A percentile compares a stretch with the other conserved stretches of the same genome.
Conservation (phyloP, 805 yeast species). For the Wickerhamiella cacticola region DNA sequence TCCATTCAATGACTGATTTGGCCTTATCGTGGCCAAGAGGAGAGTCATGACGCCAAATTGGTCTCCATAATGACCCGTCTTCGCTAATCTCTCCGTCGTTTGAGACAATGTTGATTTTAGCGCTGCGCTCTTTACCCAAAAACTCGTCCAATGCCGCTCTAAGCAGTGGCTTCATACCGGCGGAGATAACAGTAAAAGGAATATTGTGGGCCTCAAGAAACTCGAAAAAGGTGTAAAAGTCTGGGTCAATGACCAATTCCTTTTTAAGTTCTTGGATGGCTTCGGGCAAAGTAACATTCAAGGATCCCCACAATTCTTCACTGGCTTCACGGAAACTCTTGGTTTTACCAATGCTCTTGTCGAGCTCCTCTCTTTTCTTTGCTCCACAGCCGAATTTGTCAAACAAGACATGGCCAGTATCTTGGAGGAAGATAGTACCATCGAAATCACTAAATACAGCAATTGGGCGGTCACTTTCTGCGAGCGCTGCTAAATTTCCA, state of each 20-base stretch:
- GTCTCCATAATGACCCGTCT: slow-evolving; percentile 32
- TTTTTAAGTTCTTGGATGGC: slow-evolving; percentile 30
- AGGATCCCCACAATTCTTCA: slow-evolving; percentile 35
- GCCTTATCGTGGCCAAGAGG: slow-evolving; percentile 37
- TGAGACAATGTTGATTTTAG: slow-evolving; percentile 32
- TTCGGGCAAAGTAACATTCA: slow-evolving; percentile 31
- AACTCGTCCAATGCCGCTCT: slow-evolving; percentile 33
- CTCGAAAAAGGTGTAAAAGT: slow-evolving; percentile 31
- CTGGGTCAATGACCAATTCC: slow-evolving; percentile 32
- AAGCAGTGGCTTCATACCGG: slow-evolving; percentile 34
- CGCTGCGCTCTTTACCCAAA: slow-evolving; percentile 30
- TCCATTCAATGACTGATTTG: slow-evolving; percentile 31
- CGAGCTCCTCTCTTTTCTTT: slow-evolving; percentile 30
- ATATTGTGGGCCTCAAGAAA: slow-evolving; percentile 30
- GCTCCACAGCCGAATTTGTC: slow-evolving; percentile 35
- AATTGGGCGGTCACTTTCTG: slow-evolving; percentile 23
- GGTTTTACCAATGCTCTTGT: slow-evolving; percentile 31
- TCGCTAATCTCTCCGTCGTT: slow-evolving; percentile 31
- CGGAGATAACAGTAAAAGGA: slow-evolving; percentile 34
- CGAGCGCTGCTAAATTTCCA: slow-evolving; percentile 22
- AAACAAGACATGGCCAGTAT: slow-evolving; percentile 36
- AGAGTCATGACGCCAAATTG: slow-evolving; percentile 34
- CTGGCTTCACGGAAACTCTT: slow-evolving; percentile 33
- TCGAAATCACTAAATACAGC: slow-evolving; percentile 32
- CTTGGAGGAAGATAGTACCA: slow-evolving; percentile 36